Base-by-base conservation (phyloP, 441 rosid genomes). In the Populus hybrid region DNA sequence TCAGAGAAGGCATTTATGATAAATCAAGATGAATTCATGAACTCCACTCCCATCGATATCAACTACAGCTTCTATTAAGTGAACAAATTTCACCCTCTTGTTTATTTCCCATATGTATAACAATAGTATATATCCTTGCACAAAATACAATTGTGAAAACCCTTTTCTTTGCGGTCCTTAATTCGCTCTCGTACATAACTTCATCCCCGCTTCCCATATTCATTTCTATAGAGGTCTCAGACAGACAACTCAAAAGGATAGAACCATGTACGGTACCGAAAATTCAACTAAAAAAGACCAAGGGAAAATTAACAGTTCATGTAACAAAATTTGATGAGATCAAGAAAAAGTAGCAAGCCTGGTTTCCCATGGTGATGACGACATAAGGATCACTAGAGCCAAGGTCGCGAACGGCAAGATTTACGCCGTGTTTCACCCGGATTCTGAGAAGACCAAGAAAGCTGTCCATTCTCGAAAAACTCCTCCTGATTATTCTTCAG, bases 341-440 rank as follows among this genome's bases (percentile, higher is more conserved):
- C 14, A 30, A 71, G 46, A 79, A 10, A 19, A 4, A 53, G 6
- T 65, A 24, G 24, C 12, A 57, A 24, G 72, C 99, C 96, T 93
- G 96, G 40, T 81, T 83, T 66, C 88, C 98, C 92, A 91, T 81
- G 86, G 87, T 89, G 86, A 92, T 84, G 75, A 89, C 85, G 67
- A 92, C 91, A 80, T 93, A 95, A 71, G 99, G 99, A 75, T 95
- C 98, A 81, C 98, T 95, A 74, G 87, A 86, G n/a, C 88, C 86
- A 70, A 93, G 84, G 74, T 95, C 97, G 10, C 99, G 97, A 74
- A 93, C 88, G 65, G 97, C 99, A 59, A 93, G 95, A 83, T 93
- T 91, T 46, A 87, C 83, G 69, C 98, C 99, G 38, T 91, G 89
- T 71, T 79, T 81, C 75, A 95, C 86, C 34, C 90, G 88, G 78